A percentile compares a stretch with the other conserved stretches of the same genome.
Conservation (phyloP, 345 rosid species). For the Microcos paniculata region DNA sequence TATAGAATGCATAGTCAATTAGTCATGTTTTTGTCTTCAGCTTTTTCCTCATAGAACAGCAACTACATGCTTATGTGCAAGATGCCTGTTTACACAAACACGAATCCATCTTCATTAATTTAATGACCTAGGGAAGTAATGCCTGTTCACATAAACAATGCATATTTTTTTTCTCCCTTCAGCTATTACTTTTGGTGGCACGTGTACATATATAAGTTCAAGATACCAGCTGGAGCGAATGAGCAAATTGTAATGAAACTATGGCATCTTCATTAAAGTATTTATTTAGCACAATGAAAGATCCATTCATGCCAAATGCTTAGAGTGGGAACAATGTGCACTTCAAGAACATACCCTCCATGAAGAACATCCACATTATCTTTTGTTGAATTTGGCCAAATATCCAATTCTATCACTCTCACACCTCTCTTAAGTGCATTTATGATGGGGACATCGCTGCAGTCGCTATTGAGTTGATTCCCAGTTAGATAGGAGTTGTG, state of each 20-base stretch:
- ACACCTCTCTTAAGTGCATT: conserved; percentile 72
- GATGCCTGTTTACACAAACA: neutral
- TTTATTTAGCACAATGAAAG: conserved; percentile 1
- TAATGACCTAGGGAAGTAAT: neutral
- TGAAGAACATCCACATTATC: conserved; percentile 80
- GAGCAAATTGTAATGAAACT: neutral
- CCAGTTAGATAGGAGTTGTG: conserved; percentile 93
- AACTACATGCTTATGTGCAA: neutral
- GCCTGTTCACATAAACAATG: neutral
- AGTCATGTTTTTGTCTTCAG: neutral
- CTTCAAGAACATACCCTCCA: conserved; percentile 58
- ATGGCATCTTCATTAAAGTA: neutral
- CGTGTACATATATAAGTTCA: neutral
- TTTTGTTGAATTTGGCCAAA: conserved; percentile 86
- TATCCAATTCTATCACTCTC: conserved; percentile 85
- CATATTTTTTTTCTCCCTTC: neutral
- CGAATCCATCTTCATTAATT: neutral
- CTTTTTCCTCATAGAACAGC: neutral
- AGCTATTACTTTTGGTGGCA: neutral
- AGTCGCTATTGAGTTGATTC: conserved; percentile 92
- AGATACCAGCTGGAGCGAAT: neutral
- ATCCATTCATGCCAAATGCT: neutral
- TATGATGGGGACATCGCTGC: conserved; percentile 85
- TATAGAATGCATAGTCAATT: neutral
- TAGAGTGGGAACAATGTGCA: neutral